Percentiles rank a stretch among this genome's conserved stretches.
Conservation (phyloP, 345 rosid species). For the Mercurialis annua region DNA sequence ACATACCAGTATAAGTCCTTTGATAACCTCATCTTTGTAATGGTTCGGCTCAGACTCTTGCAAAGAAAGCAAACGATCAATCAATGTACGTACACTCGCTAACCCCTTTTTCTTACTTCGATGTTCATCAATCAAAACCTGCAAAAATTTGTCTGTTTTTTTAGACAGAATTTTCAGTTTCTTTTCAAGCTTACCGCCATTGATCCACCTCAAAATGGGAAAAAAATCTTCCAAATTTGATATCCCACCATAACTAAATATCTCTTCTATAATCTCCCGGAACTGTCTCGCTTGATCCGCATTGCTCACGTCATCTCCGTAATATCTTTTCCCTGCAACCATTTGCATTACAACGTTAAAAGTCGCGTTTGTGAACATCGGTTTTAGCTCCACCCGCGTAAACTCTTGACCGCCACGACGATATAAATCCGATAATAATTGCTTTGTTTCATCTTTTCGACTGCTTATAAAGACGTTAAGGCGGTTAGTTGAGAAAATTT, state of each 20-base stretch:
- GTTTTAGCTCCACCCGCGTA: constrained; percentile 17
- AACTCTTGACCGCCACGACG: neutral
- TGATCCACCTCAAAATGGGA: constrained; percentile 39
- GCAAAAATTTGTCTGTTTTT: constrained; percentile 39
- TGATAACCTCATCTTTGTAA: constrained; percentile 45
- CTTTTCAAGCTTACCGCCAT: constrained; percentile 24
- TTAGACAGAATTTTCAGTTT: constrained; percentile 15
- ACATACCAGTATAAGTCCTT: constrained; percentile 31
- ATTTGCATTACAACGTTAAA: constrained; percentile 22
- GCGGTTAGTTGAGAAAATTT: constrained; percentile 39
- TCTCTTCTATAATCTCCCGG: constrained; percentile 21
- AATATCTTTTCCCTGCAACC: constrained; percentile 25
- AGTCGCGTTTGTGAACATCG: constrained; percentile 20
- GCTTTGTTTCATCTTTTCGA: constrained; percentile 33
- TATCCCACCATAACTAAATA: constrained; percentile 15
- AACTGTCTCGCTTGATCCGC: constrained; percentile 28
- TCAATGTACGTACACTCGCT: constrained; percentile 30
- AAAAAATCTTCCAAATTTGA: constrained; percentile 43
- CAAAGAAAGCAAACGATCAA: constrained; percentile 41
- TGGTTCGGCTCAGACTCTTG: constrained; percentile 41
- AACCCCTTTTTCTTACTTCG: constrained; percentile 12
- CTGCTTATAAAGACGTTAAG: constrained; percentile 21
- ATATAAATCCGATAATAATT: neutral
- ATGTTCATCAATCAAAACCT: constrained; percentile 45
- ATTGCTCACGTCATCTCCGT: constrained; percentile 24